These are phyloP conservation scores for Elaeis guineensis DNA, from an alignment of 176 grass and related monocot species.

Conservation along the genomic window DNA sequence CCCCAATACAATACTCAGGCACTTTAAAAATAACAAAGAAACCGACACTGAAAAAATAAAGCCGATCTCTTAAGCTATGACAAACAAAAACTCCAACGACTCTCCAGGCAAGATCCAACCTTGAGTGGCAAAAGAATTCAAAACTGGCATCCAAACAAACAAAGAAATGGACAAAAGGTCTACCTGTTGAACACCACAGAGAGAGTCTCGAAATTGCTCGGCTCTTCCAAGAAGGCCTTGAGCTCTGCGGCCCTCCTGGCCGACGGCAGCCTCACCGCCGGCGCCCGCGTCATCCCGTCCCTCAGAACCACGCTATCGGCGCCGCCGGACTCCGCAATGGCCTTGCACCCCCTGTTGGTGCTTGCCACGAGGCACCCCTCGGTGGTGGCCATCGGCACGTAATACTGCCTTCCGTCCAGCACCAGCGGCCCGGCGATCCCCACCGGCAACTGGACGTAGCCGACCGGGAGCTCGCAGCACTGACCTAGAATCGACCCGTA, in stretches of 20 bases:
- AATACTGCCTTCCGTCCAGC: constrained; percentile 39
- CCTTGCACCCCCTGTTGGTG: constrained; percentile 68
- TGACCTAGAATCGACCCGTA: constrained; percentile 58
- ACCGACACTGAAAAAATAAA: no score
- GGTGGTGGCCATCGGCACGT: constrained; percentile 73
- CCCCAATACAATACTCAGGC: no score
- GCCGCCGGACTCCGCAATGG: constrained; percentile 62
- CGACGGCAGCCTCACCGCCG: constrained; percentile 34
- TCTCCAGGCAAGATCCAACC: no score
- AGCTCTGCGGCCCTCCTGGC: constrained; percentile 53
- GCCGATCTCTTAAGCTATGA: no score
- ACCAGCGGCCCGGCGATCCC: constrained; percentile 60
- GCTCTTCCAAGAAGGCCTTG: constrained; percentile 51
- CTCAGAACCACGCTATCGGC: constrained; percentile 42
- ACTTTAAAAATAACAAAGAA: no score
- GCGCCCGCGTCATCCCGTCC: constrained; percentile 66
- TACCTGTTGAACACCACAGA: constrained; percentile 53
- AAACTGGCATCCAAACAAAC: background rate
- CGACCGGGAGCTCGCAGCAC: constrained; percentile 78
- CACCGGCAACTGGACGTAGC: constrained; percentile 60
- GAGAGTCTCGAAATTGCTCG: constrained; percentile 41
- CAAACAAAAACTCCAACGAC: no score
- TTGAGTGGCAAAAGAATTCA: no score
- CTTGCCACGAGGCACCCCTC: constrained; percentile 79
- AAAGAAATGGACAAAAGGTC: background rate